Conservation (phyloP, 2,329 filamentous ascomycete genomes). For the Neonectria faginata region DNA sequence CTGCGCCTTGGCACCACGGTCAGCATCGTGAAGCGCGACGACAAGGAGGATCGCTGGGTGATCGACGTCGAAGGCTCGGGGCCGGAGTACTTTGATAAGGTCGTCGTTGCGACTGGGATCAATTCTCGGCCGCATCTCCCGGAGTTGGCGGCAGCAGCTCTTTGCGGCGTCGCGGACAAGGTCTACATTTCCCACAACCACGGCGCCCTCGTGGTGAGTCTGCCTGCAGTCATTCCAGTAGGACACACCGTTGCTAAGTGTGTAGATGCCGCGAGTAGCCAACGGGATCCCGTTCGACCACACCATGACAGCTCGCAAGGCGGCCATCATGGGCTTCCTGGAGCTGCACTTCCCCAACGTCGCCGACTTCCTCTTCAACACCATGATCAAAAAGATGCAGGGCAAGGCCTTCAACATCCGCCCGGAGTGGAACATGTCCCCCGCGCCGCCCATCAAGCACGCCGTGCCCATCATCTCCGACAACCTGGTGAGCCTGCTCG, state of each 20-base stretch:
- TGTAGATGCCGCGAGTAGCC: slow-evolving; percentile 46
- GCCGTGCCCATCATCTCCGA: slow-evolving; percentile 45
- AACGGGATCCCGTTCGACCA: slow-evolving; percentile 53
- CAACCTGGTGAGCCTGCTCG: slow-evolving; percentile 49
- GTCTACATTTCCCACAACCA: slow-evolving; percentile 57
- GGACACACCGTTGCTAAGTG: neutral
- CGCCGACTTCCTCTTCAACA: slow-evolving; percentile 37
- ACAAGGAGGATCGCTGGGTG: slow-evolving; percentile 41
- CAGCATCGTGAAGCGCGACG: slow-evolving; percentile 34
- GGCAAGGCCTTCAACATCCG: slow-evolving; percentile 41
- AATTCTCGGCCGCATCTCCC: slow-evolving; percentile 52
- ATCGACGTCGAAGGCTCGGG: slow-evolving; percentile 43
- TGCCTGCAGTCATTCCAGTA: neutral
- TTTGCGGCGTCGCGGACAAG: slow-evolving; percentile 51
- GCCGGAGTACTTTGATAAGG: slow-evolving; percentile 51
- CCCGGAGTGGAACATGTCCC: slow-evolving; percentile 47
- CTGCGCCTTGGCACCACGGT: slow-evolving; percentile 45
- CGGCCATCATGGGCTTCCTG: slow-evolving; percentile 47
- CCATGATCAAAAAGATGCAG: slow-evolving; percentile 42
- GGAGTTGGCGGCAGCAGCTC: slow-evolving; percentile 45
- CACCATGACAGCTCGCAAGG: slow-evolving; percentile 48
- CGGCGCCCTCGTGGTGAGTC: slow-evolving; percentile 52
- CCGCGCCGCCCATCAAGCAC: slow-evolving; percentile 42
- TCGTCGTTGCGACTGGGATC: slow-evolving; percentile 51
- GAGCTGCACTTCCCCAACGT: slow-evolving; percentile 41